These are phyloP conservation scores for Periconia sp. DNA, from an alignment of 2,329 filamentous ascomycete genomes.

Conservation along the genomic window DNA sequence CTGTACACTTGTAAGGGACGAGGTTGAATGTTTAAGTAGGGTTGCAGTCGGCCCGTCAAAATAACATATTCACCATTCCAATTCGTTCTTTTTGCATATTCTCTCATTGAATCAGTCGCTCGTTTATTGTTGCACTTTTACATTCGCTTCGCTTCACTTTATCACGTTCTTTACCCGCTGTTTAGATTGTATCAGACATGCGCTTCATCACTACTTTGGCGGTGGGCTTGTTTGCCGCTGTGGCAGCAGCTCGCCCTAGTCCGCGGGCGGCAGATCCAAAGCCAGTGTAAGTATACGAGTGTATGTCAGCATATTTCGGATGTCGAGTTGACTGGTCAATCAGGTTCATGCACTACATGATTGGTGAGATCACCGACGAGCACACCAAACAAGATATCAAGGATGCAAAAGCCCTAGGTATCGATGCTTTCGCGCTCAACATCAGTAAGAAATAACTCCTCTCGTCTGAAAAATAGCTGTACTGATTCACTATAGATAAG, in stretches of 20 bases:
- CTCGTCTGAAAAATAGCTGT: not conserved
- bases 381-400: conserved; percentile 28
- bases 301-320: conserved; percentile 4
- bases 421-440: conserved; percentile 42
- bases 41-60: not conserved
- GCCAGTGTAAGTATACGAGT: not conserved
- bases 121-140: not conserved
- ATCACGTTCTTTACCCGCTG: not conserved
- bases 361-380: conserved; percentile 19
- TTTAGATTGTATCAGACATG: conserved; percentile 1
- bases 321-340: not conserved
- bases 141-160: not conserved
- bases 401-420: conserved; percentile 30
- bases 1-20: not conserved
- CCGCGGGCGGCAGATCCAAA: conserved; percentile 3
- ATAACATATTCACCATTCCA: not conserved
- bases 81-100: not conserved
- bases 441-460: conserved; percentile 19
- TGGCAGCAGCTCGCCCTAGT: conserved; percentile 2
- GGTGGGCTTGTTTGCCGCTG: conserved; percentile 5
- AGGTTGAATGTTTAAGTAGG: not conserved
- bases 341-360: conserved; percentile 29
- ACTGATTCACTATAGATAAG: conserved; percentile 5
- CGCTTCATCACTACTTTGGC: conserved; percentile 5
- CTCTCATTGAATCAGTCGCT: not conserved